Percentiles rank a stretch among this genome's conserved stretches.
phyloP scores from a whole-genome alignment of 371 early-diverging fungal species.

The Lichtheimia corymbifera region DNA sequence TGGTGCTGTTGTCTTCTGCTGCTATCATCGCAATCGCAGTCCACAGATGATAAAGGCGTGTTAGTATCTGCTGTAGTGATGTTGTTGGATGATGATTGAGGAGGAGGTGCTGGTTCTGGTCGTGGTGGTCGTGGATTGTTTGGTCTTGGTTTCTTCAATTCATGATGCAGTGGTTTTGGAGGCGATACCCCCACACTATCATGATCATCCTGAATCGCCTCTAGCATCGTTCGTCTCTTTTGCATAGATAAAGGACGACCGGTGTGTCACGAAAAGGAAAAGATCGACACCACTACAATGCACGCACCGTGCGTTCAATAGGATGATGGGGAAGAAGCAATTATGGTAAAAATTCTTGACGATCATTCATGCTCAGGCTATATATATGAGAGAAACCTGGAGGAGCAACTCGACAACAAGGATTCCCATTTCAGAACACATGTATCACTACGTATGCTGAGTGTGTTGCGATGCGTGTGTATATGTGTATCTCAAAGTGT shows the following conservation, averaged over 20 bases:
- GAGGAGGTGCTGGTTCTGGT: constrained; percentile 4
- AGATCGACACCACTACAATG: background rate
- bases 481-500: no score
- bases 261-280: no score
- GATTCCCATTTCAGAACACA: no score
- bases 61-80: background rate
- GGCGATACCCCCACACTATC: no score
- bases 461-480: no score
- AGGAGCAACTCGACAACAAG: background rate
- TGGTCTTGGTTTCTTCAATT: constrained; percentile 7
- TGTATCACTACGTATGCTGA: no score
- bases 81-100: constrained; percentile 2
- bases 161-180: background rate
- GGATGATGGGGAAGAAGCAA: background rate
- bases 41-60: background rate
- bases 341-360: constrained; percentile 18
- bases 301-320: constrained; percentile 4
- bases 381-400: constrained; percentile 11
- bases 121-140: constrained; percentile 8
- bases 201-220: no score
- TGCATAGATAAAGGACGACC: no score
- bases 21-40: background rate
- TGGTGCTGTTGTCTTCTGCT: background rate
- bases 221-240: no score
- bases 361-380: constrained; percentile 15